Conservation (phyloP, 345 rosid genomes). For the Corchorus capsularis region DNA sequence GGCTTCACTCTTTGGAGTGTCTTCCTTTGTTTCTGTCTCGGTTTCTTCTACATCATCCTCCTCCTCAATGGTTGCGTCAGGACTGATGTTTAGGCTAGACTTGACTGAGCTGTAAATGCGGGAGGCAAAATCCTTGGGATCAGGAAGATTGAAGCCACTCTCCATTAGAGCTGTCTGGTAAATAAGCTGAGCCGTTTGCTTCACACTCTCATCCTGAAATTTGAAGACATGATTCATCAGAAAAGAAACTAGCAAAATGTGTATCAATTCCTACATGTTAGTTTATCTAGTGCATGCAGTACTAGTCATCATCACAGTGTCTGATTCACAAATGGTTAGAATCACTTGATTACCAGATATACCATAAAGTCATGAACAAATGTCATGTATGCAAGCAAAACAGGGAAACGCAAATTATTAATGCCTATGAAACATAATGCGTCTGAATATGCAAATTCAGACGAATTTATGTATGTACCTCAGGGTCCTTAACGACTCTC, state of each 20-base stretch:
- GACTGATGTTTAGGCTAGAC: constrained; percentile 68
- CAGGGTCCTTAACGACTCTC: constrained; percentile 72
- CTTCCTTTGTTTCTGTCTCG: constrained; percentile 45
- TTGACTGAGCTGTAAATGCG: constrained; percentile 77
- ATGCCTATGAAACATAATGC: background rate
- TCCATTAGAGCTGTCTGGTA: constrained; percentile 96
- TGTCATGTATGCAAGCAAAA: background rate
- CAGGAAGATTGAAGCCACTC: constrained; percentile 78
- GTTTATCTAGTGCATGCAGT: background rate
- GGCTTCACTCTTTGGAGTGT: constrained; percentile 29
- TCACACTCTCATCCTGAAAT: constrained; percentile 67
- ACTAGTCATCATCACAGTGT: no score
- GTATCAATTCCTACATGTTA: background rate
- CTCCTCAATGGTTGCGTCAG: constrained; percentile 77
- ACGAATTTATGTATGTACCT: constrained; percentile 47
- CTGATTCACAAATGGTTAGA: background rate
- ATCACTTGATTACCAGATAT: background rate
- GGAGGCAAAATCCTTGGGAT: constrained; percentile 90
- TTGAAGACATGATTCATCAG: background rate
- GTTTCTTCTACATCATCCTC: constrained; percentile 70
- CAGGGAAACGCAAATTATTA: background rate
- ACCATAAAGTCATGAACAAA: background rate
- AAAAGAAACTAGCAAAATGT: background rate
- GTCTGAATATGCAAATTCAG: background rate
- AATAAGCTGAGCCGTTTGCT: constrained; percentile 82